Percentiles rank a stretch among this genome's conserved stretches.
These are phyloP conservation scores for Candida tunisiensis DNA, from an alignment of 1,139 yeast genomes.

Conservation along the genomic window DNA sequence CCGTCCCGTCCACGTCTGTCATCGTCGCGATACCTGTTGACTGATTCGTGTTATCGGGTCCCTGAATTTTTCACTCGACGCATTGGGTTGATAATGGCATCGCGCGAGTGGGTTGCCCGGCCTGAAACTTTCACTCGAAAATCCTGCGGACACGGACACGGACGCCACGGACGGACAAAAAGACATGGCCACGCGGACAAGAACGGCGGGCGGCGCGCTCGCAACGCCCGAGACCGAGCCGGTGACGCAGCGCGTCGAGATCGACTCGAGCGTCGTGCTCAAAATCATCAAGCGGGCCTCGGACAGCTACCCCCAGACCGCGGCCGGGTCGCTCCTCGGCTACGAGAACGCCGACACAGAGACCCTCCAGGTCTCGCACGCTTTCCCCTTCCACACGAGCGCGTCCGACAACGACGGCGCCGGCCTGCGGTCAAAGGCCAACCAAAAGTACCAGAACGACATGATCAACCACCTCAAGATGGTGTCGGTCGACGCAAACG, in stretches of 20 bases:
- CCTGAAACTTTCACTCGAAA: no score
- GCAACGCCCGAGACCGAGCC: neutral
- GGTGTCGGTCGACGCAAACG: constrained; percentile 53
- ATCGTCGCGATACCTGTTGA: constrained; percentile 1
- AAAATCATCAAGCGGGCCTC: constrained; percentile 61
- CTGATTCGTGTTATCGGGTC: no score
- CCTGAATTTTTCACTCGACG: no score
- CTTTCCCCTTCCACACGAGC: constrained; percentile 42
- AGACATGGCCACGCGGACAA: no score
- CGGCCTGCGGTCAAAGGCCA: constrained; percentile 31
- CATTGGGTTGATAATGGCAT: no score
- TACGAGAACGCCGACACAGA: constrained; percentile 44
- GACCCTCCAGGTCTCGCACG: constrained; percentile 35
- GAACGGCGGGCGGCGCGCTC: no score
- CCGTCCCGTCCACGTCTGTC: constrained; percentile 27
- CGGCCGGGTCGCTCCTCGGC: constrained; percentile 67
- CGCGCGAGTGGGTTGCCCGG: no score
- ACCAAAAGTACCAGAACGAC: constrained; percentile 55
- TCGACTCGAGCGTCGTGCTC: constrained; percentile 34
- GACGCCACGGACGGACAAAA: no score
- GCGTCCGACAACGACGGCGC: constrained; percentile 23
- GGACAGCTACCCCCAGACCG: constrained; percentile 47
- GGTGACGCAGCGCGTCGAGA: constrained; percentile 9
- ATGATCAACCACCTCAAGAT: constrained; percentile 44
- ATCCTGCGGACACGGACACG: no score